Evolutionary conservation across 352 stramenopile species (phyloP).

Genomic region (Blastocystis sp.): DNA sequence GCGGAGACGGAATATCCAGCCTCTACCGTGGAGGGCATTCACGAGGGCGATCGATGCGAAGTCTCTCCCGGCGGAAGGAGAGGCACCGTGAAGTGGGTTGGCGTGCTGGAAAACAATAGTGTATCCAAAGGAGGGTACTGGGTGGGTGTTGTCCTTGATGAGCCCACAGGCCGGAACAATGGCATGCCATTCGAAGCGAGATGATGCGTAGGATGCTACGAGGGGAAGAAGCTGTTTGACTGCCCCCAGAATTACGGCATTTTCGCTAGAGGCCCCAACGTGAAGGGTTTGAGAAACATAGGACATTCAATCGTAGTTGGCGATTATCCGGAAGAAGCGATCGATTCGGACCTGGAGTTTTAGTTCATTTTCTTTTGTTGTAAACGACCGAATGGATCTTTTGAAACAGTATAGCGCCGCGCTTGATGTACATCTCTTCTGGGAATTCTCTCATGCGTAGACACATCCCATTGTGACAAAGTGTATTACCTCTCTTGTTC

Average conservation of each 20-base stretch:
- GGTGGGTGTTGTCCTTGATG: slow-evolving; percentile 91
- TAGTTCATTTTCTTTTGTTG: slow-evolving; percentile 67
- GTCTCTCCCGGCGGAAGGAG: slow-evolving; percentile 88
- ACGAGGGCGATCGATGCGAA: slow-evolving; percentile 90
- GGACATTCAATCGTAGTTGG: slow-evolving; percentile 66
- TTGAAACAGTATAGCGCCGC: not conserved
- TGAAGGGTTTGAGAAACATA: slow-evolving; percentile 77
- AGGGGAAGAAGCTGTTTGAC: slow-evolving; percentile 86
- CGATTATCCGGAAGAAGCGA: slow-evolving; percentile 78
- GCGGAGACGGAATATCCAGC: slow-evolving; percentile 38
- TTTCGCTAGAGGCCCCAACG: slow-evolving; percentile 89
- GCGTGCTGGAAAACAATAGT: slow-evolving; percentile 77
- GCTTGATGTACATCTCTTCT: slow-evolving; percentile 2
- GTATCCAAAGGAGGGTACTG: slow-evolving; percentile 75
- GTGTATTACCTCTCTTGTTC: slow-evolving; percentile 62
- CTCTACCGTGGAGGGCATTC: slow-evolving; percentile 78
- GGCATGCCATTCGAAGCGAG: slow-evolving; percentile 73
- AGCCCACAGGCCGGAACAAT: slow-evolving; percentile 87
- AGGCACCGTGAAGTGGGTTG: slow-evolving; percentile 86
- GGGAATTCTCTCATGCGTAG: not conserved
- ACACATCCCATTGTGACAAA: slow-evolving; percentile 53
- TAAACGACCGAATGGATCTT: slow-evolving; percentile 3
- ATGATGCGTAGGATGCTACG: slow-evolving; percentile 73
- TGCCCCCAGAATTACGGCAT: slow-evolving; percentile 84
- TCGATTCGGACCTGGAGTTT: slow-evolving; percentile 77